phyloP scores from a whole-genome alignment of 768 basidiomycete species.

The Filobasidium floriforme region DNA sequence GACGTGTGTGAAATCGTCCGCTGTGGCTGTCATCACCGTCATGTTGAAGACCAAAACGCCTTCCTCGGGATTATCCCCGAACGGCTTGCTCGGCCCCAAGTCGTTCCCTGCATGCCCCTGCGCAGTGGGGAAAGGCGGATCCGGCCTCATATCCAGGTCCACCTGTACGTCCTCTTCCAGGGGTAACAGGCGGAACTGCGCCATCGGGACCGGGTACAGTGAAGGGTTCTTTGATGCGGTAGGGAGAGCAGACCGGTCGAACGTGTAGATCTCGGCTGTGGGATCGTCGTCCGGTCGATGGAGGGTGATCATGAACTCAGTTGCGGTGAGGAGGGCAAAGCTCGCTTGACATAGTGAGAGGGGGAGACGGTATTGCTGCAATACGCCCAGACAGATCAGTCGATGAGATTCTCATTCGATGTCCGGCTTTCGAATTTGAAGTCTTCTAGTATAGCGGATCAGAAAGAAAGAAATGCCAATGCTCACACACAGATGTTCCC shows the following conservation, averaged over 20 bases:
- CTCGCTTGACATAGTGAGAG: not conserved
- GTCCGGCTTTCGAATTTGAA: too few species aligned
- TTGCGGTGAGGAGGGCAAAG: slow-evolving; percentile 1
- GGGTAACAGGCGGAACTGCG: not conserved
- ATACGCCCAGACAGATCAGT: not conserved
- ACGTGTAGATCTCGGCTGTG: slow-evolving; percentile 4
- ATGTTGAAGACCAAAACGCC: not conserved
- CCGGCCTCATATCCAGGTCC: not conserved
- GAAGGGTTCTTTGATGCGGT: not conserved
- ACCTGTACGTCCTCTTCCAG: not conserved
- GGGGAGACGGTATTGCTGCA: not conserved
- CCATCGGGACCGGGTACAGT: not conserved
- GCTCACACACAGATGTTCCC: slow-evolving; percentile 2
- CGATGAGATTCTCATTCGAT: too few species aligned
- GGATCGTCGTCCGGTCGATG: not conserved
- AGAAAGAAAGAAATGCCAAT: too few species aligned
- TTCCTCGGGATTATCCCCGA: not conserved
- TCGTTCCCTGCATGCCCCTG: not conserved
- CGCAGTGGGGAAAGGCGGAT: not conserved
- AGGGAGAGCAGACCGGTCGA: not conserved
- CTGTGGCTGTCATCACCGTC: not conserved
- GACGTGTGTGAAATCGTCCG: not conserved
- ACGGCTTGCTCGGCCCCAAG: not conserved
- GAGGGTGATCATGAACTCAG: slow-evolving; percentile 5
- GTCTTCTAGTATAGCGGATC: too few species aligned